Evolutionary conservation across 2,329 filamentous ascomycete species (phyloP).

Genomic region (Pyrenochaeta sp.): DNA sequence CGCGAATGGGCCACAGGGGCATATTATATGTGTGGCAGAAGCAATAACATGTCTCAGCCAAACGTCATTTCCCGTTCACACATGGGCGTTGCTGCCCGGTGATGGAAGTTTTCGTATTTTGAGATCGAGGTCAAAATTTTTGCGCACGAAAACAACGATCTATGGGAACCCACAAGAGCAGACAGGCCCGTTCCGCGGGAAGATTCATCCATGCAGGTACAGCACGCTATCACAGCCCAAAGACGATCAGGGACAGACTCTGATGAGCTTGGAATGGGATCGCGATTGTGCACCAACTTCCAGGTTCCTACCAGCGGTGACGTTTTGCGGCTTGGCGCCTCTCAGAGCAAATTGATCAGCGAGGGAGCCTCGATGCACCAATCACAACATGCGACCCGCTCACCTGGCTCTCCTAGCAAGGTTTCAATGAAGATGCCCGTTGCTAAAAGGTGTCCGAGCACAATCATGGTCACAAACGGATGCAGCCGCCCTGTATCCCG

Average conservation of each 20-base stretch:
- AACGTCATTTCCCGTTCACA: slow-evolving; percentile 22
- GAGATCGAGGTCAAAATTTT: slow-evolving; percentile 14
- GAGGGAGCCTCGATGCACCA: slow-evolving; percentile 23
- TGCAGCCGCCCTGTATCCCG: slow-evolving; percentile 25
- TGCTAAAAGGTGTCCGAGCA: slow-evolving; percentile 15
- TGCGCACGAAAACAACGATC: slow-evolving; percentile 6
- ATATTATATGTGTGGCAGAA: slow-evolving; percentile 3
- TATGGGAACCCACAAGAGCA: neutral
- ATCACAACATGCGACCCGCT: slow-evolving; percentile 20
- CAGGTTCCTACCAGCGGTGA: slow-evolving; percentile 30
- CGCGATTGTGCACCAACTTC: slow-evolving; percentile 30
- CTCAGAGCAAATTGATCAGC: slow-evolving; percentile 24
- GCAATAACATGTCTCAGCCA: slow-evolving; percentile 8
- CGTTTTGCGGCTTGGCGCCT: slow-evolving; percentile 36
- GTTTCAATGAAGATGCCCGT: slow-evolving; percentile 14
- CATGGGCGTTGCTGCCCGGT: slow-evolving; percentile 12
- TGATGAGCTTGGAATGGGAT: slow-evolving; percentile 21
- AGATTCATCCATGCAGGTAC: slow-evolving; percentile 37
- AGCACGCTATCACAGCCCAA: slow-evolving; percentile 16
- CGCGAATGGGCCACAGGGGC: slow-evolving; percentile 1
- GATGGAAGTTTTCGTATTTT: slow-evolving; percentile 12
- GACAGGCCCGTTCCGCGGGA: slow-evolving; percentile 1
- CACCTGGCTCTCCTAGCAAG: slow-evolving; percentile 18
- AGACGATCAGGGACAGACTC: slow-evolving; percentile 27
- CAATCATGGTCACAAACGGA: slow-evolving; percentile 16